Evolutionary conservation across 352 stramenopile genomes (phyloP).

Genomic region (Phytophthora pinifolia): DNA sequence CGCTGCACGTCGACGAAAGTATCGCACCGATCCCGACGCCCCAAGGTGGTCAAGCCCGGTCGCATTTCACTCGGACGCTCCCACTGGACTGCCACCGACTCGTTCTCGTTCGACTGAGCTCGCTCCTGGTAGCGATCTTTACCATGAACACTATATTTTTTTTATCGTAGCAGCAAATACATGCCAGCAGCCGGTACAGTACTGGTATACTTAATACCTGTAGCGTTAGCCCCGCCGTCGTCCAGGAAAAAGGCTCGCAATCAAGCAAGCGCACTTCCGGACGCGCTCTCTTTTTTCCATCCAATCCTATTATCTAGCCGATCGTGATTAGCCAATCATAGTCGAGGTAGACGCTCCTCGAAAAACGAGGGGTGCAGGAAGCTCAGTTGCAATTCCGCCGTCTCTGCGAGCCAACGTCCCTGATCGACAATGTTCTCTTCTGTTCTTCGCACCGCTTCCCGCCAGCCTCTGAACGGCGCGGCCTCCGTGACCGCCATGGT

Average conservation of each 20-base stretch:
- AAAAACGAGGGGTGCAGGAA: slow-evolving; percentile 24
- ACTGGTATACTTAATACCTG: no score
- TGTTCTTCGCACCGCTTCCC: slow-evolving; percentile 23
- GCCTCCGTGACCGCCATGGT: slow-evolving; percentile 33
- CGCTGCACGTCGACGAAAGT: slow-evolving; percentile 18
- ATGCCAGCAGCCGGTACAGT: no score
- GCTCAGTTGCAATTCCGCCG: slow-evolving; percentile 21
- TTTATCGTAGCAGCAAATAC: no score
- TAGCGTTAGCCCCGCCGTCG: no score
- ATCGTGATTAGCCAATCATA: slow-evolving; percentile 15
- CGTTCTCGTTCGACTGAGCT: slow-evolving; percentile 46
- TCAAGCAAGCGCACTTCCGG: no score
- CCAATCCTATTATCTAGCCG: slow-evolving; percentile 14
- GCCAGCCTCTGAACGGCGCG: slow-evolving; percentile 17
- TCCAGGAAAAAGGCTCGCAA: no score
- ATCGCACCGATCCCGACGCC: slow-evolving; percentile 17
- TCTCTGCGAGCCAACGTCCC: slow-evolving; percentile 4
- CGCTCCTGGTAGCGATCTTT: not conserved
- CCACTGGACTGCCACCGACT: slow-evolving; percentile 40
- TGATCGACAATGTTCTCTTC: slow-evolving; percentile 33
- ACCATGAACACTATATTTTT: no score
- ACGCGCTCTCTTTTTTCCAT: no score
- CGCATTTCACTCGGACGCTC: slow-evolving; percentile 22
- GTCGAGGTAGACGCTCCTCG: no score
- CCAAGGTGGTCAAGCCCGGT: slow-evolving; percentile 15